Evolutionary conservation across 75 land plant genomes (phyloP).

Genomic region (Sequoiadendron giganteum): DNA sequence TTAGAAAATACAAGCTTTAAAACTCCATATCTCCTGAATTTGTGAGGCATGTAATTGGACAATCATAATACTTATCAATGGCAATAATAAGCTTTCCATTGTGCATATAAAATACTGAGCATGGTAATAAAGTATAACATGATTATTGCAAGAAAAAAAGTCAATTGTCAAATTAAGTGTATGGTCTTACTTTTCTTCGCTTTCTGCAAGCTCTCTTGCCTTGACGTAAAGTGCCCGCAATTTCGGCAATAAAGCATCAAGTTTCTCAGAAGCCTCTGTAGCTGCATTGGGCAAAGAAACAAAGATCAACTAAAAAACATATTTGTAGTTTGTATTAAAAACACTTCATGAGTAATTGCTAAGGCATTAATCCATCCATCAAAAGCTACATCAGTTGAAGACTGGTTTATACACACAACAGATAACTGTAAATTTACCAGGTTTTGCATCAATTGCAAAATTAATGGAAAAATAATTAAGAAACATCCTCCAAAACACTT

Average conservation of each 20-base stretch:
- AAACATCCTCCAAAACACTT: not conserved
- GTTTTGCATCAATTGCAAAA: not conserved
- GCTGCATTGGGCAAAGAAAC: not conserved
- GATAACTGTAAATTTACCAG: not conserved
- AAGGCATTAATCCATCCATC: not conserved
- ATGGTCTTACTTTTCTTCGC: not conserved
- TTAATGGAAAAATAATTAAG: not conserved
- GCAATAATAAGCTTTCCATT: slow-evolving; percentile 8
- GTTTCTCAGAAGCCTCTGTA: not conserved
- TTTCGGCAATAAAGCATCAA: not conserved
- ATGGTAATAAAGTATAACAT: no score
- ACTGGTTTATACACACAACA: not conserved
- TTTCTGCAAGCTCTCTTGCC: slow-evolving; percentile 8
- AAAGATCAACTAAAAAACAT: not conserved
- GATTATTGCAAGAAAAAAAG: not conserved
- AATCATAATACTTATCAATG: not conserved
- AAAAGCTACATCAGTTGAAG: not conserved
- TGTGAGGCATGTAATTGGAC: not conserved
- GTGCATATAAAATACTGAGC: not conserved
- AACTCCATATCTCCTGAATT: not conserved
- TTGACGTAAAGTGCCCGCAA: not conserved
- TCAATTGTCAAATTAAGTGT: not conserved
- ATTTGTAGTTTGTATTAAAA: not conserved
- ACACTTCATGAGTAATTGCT: not conserved
- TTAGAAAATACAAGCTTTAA: not conserved